Percentiles rank a stretch among this genome's conserved stretches.
These are phyloP conservation scores for Pleurotus tuoliensis DNA, from an alignment of 768 basidiomycete species.

Conservation along the genomic window DNA sequence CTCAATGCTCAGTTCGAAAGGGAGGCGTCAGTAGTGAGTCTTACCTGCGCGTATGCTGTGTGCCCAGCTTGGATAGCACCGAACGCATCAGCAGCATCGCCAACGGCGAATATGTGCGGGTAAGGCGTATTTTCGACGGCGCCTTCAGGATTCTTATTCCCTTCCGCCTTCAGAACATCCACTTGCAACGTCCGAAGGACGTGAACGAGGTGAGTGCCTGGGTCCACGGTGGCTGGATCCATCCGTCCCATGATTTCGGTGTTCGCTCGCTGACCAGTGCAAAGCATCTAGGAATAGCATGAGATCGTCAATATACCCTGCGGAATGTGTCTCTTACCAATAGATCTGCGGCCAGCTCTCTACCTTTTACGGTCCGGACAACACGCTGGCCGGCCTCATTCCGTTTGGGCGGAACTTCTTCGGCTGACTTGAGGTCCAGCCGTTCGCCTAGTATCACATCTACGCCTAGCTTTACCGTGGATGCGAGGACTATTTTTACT, in stretches of 20 bases:
- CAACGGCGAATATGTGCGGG: slow-evolving; percentile 56
- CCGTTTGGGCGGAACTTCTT: slow-evolving; percentile 19
- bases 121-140: slow-evolving; percentile 28
- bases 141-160: slow-evolving; percentile 1
- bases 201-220: slow-evolving; percentile 33
- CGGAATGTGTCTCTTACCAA: slow-evolving; percentile 31
- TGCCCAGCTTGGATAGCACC: slow-evolving; percentile 61
- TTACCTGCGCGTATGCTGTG: slow-evolving; percentile 48
- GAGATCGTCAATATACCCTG: too few relatives aligned
- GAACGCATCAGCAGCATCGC: slow-evolving; percentile 62
- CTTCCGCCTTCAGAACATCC: slow-evolving; percentile 16
- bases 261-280: slow-evolving; percentile 61
- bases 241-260: slow-evolving; percentile 40
- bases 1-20: too few relatives aligned
- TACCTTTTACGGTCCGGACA: slow-evolving; percentile 45
- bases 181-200: slow-evolving; percentile 55
- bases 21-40: too few relatives aligned
- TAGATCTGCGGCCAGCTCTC: slow-evolving; percentile 48
- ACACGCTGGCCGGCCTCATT: slow-evolving; percentile 26
- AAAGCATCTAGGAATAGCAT: slow-evolving; percentile 31
- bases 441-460: slow-evolving; percentile 51
- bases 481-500: slow-evolving; percentile 26
- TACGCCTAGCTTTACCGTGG: slow-evolving; percentile 40
- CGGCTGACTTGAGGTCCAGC: slow-evolving; percentile 38
- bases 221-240: slow-evolving; percentile 37